Conservation (phyloP, 306 rosid genomes). For the Adenanthera pavonina region DNA sequence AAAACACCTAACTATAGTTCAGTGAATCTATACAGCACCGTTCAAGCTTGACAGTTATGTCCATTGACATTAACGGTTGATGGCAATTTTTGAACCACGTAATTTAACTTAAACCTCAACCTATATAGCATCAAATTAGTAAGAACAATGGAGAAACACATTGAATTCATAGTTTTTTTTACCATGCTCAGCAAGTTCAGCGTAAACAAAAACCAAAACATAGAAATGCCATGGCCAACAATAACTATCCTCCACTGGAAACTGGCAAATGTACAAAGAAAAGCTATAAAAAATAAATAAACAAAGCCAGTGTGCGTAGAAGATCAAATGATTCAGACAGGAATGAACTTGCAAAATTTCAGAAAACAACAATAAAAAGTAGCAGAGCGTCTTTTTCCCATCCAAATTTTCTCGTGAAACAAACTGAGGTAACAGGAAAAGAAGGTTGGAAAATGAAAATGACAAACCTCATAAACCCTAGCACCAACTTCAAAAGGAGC, state of each 20-base stretch:
- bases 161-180: not conserved
- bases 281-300: not conserved
- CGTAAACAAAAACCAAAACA: not conserved
- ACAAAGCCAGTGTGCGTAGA: not conserved
- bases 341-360: not conserved
- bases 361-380: not conserved
- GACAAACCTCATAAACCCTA: conserved; percentile 53
- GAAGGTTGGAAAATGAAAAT: not conserved
- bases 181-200: not conserved
- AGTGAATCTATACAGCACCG: not conserved
- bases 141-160: conserved; percentile 13
- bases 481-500: conserved; percentile 41
- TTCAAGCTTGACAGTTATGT: conserved; percentile 11
- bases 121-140: conserved; percentile 14
- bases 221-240: not conserved
- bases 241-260: not conserved
- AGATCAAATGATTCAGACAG: conserved; percentile 33
- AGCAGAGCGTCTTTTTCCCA: not conserved
- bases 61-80: conserved; percentile 3
- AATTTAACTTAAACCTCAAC: conserved; percentile 33
- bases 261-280: not conserved
- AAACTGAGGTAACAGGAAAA: not conserved
- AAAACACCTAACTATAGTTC: not conserved
- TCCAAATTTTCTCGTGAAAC: conserved; percentile 7
- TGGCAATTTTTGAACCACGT: conserved; percentile 7